Base-by-base conservation (phyloP, 352 stramenopile species). In the Aphanomyces euteiches region DNA sequence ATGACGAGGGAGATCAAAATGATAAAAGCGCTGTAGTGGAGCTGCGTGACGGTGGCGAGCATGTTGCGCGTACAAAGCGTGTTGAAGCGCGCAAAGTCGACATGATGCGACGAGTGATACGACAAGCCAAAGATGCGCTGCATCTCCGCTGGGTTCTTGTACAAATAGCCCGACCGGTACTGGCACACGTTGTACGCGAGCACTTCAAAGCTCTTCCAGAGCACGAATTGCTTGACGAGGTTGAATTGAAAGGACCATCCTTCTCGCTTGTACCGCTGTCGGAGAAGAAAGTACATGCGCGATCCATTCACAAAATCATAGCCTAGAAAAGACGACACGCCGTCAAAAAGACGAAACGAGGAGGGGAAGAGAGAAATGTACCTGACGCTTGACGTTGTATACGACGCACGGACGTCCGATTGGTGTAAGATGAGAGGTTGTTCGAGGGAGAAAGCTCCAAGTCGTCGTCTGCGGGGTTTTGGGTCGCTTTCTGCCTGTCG, bases 181-280 rank as follows among this genome's bases (percentile, higher is more conserved):
- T 95, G 84, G 67, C 87, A 95, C 67, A 95, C 90, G 61, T 95
- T 95, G 79, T 92, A 93, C 59, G 87, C 87, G 7, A 95, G 74
- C 59, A 95, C 83, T 74, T 95, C 87, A 47, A 95, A 92, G 60
- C 84, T 92, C 67, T 93, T 95, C 84, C 85, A 95, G 5, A 93
- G 73, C 28, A 90, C 78, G 82, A 85, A 95, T 61, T 95, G 87
- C 75, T 91, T 92, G 48, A 79, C 75, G 17, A 92, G 38, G 48
- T 93, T 91, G 76, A 93, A 88, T 47, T 73, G 81, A 67, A 93
- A 93, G 37, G 80, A 74, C 81, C 84, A 92, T 7, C 87, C 84
- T 82, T 95, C 85, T 38, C 80, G 84, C 59, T 92, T 74, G 48
- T 93, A 93, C 8, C 85, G 75, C 48, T 93, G 84, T 17, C 91